Percentiles rank a stretch among this genome's conserved stretches.
Evolutionary conservation across 257 asterid species (phyloP).

Genomic region (Catharanthus roseus): DNA sequence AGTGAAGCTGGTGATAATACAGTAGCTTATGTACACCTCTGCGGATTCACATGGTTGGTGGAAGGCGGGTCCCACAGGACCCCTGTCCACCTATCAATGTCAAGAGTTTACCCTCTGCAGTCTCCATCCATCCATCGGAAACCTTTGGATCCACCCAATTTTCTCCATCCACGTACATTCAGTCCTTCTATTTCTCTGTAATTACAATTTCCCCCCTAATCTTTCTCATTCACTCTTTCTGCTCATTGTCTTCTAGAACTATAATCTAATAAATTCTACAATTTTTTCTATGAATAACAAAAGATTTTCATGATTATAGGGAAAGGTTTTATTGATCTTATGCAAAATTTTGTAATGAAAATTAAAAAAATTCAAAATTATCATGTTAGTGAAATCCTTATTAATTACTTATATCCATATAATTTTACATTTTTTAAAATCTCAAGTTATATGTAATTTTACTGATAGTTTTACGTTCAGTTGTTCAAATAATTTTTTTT

Average conservation of each 20-base stretch:
- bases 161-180: background rate
- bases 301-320: too few species aligned
- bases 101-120: slow-evolving; percentile 4
- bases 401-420: too few species aligned
- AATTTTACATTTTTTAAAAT: too few species aligned
- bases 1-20: background rate
- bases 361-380: too few species aligned
- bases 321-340: too few species aligned
- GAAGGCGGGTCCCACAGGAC: background rate
- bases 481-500: too few species aligned
- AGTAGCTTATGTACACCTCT: background rate
- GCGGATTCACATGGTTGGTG: slow-evolving; percentile 11
- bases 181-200: background rate
- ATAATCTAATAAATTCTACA: too few species aligned
- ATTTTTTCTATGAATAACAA: too few species aligned
- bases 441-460: too few species aligned
- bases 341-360: too few species aligned
- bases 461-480: too few species aligned
- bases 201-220: background rate
- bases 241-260: background rate
- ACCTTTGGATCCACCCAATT: background rate
- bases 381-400: too few species aligned
- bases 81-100: slow-evolving; percentile 7
- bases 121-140: background rate
- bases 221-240: background rate